Evolutionary conservation across 73 alveolate species (phyloP).

Genomic region (Paramecium sexaurelia): DNA sequence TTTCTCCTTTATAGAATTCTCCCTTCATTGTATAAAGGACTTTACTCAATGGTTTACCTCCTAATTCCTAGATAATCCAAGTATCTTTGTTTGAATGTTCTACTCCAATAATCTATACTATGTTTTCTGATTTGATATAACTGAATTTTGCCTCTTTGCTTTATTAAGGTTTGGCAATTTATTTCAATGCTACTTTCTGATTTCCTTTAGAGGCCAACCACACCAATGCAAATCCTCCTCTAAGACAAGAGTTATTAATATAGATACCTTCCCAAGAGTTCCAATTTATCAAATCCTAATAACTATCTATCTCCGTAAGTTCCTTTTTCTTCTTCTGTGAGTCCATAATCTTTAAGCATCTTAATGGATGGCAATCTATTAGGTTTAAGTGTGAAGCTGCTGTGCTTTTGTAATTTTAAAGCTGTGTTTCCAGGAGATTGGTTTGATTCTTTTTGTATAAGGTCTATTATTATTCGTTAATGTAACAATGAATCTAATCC

Average conservation of each 20-base stretch:
- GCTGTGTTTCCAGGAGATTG: not conserved
- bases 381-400: slow-evolving; percentile 21
- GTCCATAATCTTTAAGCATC: slow-evolving; percentile 47
- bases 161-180: slow-evolving; percentile 51
- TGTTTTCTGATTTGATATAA: not conserved
- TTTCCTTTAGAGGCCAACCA: slow-evolving; percentile 59
- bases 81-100: slow-evolving; percentile 11
- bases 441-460: not conserved
- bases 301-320: slow-evolving; percentile 61
- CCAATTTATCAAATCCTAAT: slow-evolving; percentile 22
- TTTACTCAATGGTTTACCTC: slow-evolving; percentile 27
- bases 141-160: not conserved
- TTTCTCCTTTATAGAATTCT: slow-evolving; percentile 33
- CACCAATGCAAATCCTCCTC: slow-evolving; percentile 70
- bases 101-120: not conserved
- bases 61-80: not conserved
- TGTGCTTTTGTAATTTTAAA: not conserved
- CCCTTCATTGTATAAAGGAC: slow-evolving; percentile 49
- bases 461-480: not conserved
- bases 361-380: slow-evolving; percentile 17
- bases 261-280: slow-evolving; percentile 52
- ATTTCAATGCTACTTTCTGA: slow-evolving; percentile 51
- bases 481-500: slow-evolving; percentile 19
- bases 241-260: not conserved
- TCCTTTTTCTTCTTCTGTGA: slow-evolving; percentile 63